A percentile compares a stretch with the other conserved stretches of the same genome.
These are phyloP conservation scores for Aspergillus sp. DNA, from an alignment of 2,329 filamentous ascomycete genomes.

Conservation along the genomic window DNA sequence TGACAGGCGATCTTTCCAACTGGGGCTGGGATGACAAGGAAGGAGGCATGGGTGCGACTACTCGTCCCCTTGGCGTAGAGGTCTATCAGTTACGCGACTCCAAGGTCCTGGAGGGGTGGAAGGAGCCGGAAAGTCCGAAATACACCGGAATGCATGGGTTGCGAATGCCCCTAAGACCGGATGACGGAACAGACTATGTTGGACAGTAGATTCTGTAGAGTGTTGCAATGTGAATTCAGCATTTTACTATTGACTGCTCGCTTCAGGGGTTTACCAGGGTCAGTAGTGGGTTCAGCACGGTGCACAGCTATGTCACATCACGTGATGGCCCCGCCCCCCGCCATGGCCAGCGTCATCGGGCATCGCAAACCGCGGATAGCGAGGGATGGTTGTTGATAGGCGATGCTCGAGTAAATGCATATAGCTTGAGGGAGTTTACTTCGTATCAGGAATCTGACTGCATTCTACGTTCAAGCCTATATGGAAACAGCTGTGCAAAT, in stretches of 20 bases:
- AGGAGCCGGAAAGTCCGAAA: constrained; percentile 49
- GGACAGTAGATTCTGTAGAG: constrained; percentile 14
- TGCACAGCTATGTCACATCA: not conserved
- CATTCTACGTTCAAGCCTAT: too few species aligned
- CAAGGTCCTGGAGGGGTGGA: constrained; percentile 56
- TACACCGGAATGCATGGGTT: constrained; percentile 65
- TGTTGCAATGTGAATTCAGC: too few species aligned
- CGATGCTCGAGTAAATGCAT: too few species aligned
- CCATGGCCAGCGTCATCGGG: constrained; percentile 1
- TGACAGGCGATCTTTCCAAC: constrained; percentile 60
- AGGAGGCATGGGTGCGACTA: constrained; percentile 57
- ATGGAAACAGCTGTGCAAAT: too few species aligned
- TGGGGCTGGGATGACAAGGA: constrained; percentile 67
- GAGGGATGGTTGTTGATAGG: not conserved
- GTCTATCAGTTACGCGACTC: constrained; percentile 58
- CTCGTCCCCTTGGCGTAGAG: constrained; percentile 68
- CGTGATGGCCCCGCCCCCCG: constrained; percentile 4
- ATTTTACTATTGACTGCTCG: not conserved
- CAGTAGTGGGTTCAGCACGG: too few species aligned
- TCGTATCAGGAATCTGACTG: too few species aligned
- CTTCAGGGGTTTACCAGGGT: too few species aligned
- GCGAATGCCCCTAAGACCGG: constrained; percentile 38
- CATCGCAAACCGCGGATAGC: not conserved
- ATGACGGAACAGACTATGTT: constrained; percentile 19
- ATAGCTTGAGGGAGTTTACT: too few species aligned